phyloP scores from a whole-genome alignment of 2,329 filamentous ascomycete species.

The Scytalidium sp. region DNA sequence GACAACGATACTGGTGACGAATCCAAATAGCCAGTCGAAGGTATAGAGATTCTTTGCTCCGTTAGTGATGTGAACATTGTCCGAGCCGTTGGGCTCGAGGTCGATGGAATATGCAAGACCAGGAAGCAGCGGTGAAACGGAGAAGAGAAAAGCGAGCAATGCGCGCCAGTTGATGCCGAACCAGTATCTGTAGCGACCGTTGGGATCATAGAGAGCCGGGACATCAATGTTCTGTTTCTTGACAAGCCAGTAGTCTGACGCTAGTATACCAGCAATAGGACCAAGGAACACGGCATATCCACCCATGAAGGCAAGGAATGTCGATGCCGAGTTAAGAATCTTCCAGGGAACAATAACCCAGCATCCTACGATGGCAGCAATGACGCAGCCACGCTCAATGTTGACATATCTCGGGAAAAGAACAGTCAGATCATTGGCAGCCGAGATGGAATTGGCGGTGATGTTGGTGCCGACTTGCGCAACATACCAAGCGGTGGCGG shows the following conservation, averaged over 20 bases:
- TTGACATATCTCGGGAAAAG: slow-evolving; percentile 53
- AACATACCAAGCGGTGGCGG: slow-evolving; percentile 49
- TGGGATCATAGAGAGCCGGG: slow-evolving; percentile 32
- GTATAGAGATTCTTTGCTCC: slow-evolving; percentile 55
- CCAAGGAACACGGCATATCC: slow-evolving; percentile 62
- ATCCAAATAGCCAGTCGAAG: slow-evolving; percentile 66
- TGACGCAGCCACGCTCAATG: slow-evolving; percentile 52
- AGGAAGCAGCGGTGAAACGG: slow-evolving; percentile 22
- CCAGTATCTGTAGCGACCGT: slow-evolving; percentile 21
- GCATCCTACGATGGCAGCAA: slow-evolving; percentile 49
- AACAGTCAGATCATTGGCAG: slow-evolving; percentile 54
- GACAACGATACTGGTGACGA: slow-evolving; percentile 50
- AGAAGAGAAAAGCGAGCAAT: slow-evolving; percentile 17
- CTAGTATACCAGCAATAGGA: slow-evolving; percentile 56
- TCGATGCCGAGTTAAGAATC: slow-evolving; percentile 55
- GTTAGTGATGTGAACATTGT: slow-evolving; percentile 25
- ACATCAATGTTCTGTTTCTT: slow-evolving; percentile 32
- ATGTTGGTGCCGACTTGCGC: slow-evolving; percentile 55
- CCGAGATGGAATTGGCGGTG: slow-evolving; percentile 52
- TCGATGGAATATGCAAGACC: slow-evolving; percentile 22
- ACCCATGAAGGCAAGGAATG: slow-evolving; percentile 63
- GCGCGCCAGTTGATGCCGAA: slow-evolving; percentile 29
- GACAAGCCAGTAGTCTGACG: slow-evolving; percentile 57
- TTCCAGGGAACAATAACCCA: slow-evolving; percentile 66
- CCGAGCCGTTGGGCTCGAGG: not conserved